These are phyloP conservation scores for Microascus cirrosus DNA, from an alignment of 2,329 filamentous ascomycete genomes.

Conservation along the genomic window DNA sequence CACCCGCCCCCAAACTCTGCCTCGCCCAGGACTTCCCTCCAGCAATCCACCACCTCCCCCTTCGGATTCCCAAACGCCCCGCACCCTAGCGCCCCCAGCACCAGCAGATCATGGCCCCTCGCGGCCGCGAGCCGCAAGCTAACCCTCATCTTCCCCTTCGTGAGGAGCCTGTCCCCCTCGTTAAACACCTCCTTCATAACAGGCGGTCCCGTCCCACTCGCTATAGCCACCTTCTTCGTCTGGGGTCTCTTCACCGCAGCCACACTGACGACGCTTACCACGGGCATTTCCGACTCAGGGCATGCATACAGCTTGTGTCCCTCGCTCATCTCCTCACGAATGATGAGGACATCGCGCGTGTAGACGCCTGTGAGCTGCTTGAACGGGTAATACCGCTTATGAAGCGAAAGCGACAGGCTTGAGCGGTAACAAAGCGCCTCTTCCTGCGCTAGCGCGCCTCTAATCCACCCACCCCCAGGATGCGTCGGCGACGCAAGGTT, in stretches of 20 bases:
- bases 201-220: conserved; percentile 9
- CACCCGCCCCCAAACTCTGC: conserved; percentile 51
- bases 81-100: conserved; percentile 60
- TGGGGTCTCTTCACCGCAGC: conserved; percentile 39
- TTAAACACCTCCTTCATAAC: conserved; percentile 22
- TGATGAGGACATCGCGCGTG: conserved; percentile 46
- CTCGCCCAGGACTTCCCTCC: conserved; percentile 48
- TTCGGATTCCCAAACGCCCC: conserved; percentile 55
- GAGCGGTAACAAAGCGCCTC: conserved; percentile 57
- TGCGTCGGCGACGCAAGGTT: conserved; percentile 51
- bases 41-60: conserved; percentile 50
- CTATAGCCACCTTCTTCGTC: neutral
- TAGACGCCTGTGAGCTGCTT: conserved; percentile 39
- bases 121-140: conserved; percentile 47
- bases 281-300: conserved; percentile 24
- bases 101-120: conserved; percentile 43
- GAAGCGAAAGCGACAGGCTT: conserved; percentile 37
- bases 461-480: conserved; percentile 53
- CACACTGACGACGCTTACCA: conserved; percentile 49
- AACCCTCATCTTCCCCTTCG: conserved; percentile 52
- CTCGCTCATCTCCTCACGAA: conserved; percentile 35
- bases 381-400: conserved; percentile 40
- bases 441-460: conserved; percentile 54
- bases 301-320: conserved; percentile 31
- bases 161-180: conserved; percentile 34